Evolutionary conservation across 768 basidiomycete genomes (phyloP), one percentile per base, ranked within the genome.

Genomic region (Boletus rubescentipes): DNA sequence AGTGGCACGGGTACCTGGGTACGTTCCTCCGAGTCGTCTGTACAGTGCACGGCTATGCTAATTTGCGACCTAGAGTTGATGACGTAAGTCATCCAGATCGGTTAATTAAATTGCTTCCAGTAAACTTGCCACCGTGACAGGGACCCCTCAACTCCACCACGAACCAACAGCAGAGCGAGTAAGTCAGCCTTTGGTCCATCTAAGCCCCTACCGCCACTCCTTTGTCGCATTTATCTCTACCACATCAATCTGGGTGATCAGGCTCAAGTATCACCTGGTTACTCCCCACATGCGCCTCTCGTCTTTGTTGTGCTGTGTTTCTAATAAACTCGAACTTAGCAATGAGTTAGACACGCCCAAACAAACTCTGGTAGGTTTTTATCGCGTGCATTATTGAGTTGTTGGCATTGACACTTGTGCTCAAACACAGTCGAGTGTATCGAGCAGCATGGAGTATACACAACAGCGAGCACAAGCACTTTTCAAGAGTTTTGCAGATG

Each of bases 401-500:
- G 15, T 35, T 37, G 26, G n/a, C 21, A 37, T 52, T 55, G 54
- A 61, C 29, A 31, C 29, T 18, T 29, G 10, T 38, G 21, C 21
- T 34, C 39, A 9, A 35, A 47, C 15, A 5, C 7, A 59, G 44
- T 23, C 60, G 20, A 44, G 37, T 37, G 43, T 46, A 50, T 54
- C 53, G 18, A 16, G 53, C 36, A 48, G 11, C 42, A 39, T 65
- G 29, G 67, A 79, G 9, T 91, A 87, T 69, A 77, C 76, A 16
- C 62, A 75, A 12, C 70, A 77, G 40, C 78, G 77, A 42, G 78
- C 84, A 16, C 70, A 75, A 21, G 71, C 70, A 1, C 75, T 91
- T 15, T 93, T 92, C 75, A 72, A 72, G 46, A 68, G 65, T 3
- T 91, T 89, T 62, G 81, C 83, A 9, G 87, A 90, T 44, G 72